Evolutionary conservation across 2,329 filamentous ascomycete genomes (phyloP).

Genomic region (Huntiella moniliformis): DNA sequence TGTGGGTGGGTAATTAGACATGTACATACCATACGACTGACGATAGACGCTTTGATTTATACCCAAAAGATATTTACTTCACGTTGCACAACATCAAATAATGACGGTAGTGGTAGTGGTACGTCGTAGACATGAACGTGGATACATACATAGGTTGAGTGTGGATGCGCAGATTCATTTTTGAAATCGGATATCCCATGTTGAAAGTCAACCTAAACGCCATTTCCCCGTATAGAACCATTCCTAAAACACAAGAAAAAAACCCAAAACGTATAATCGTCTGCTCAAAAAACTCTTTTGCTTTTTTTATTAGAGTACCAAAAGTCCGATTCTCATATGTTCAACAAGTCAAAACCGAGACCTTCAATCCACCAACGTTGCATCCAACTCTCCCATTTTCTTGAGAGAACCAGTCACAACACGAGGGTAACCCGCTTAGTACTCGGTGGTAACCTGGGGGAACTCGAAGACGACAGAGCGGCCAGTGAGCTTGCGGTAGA

Average conservation of each 20-base stretch:
- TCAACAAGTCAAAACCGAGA: not conserved
- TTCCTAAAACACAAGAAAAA: too few relatives aligned
- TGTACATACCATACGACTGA: conserved; percentile 19
- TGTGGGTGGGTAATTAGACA: conserved; percentile 1
- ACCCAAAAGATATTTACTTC: not conserved
- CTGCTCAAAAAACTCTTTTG: too few relatives aligned
- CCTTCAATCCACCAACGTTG: conserved; percentile 2
- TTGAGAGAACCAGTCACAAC: not conserved
- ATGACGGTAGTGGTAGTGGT: too few relatives aligned
- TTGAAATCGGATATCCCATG: too few relatives aligned
- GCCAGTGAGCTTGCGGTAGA: conserved; percentile 95
- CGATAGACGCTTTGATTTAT: conserved; percentile 8
- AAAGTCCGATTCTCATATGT: too few relatives aligned
- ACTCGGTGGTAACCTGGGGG: conserved; percentile 68
- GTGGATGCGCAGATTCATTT: too few relatives aligned
- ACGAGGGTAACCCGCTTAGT: conserved; percentile 35
- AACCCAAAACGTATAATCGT: too few relatives aligned
- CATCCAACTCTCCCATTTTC: not conserved
- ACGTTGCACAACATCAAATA: not conserved
- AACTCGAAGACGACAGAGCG: conserved; percentile 97
- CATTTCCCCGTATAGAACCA: too few relatives aligned
- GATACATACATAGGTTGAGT: too few relatives aligned
- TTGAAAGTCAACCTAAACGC: too few relatives aligned
- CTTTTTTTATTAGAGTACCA: too few relatives aligned
- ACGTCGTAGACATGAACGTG: too few relatives aligned